Conservation (phyloP, 495 filamentous ascomycete species). For the Annulohypoxylon stygium region DNA sequence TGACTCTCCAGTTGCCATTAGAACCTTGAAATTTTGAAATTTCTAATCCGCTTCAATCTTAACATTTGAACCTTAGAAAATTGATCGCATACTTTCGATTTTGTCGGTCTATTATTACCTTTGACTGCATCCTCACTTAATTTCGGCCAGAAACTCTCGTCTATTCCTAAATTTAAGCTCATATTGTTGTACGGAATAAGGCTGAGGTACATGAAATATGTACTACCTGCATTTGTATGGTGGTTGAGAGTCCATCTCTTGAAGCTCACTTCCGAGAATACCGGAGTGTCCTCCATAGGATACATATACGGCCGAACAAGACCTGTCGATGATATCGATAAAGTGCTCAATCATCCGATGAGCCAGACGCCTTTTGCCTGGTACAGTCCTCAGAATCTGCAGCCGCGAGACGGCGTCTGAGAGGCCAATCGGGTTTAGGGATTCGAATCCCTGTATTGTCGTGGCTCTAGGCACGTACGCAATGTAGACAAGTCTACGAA, state of each 20-base stretch:
- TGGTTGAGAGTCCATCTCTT: not conserved
- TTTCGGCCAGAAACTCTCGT: not conserved
- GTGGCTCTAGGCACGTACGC: not conserved
- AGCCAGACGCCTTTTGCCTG: constrained; percentile 7
- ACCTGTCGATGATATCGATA: constrained; percentile 10
- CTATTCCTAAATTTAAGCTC: not conserved
- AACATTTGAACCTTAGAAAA: not conserved
- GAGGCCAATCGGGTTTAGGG: constrained; percentile 27
- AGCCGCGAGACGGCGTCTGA: constrained; percentile 27
- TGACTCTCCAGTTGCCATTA: no score
- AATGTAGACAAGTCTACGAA: constrained; percentile 6
- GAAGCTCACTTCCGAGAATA: not conserved
- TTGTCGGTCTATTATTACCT: not conserved
- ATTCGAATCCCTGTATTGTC: constrained; percentile 22
- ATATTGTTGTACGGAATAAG: not conserved
- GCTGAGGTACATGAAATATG: constrained; percentile 4
- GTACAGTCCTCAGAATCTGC: constrained; percentile 25
- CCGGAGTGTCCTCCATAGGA: not conserved
- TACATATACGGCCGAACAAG: constrained; percentile 2
- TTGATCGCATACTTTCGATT: not conserved
- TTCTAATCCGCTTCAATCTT: no score
- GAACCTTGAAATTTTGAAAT: no score
- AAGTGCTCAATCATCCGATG: not conserved
- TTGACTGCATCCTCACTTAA: not conserved
- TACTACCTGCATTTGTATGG: not conserved